Evolutionary conservation across 306 rosid genomes (phyloP).

Genomic region (Castanopsis chinensis): DNA sequence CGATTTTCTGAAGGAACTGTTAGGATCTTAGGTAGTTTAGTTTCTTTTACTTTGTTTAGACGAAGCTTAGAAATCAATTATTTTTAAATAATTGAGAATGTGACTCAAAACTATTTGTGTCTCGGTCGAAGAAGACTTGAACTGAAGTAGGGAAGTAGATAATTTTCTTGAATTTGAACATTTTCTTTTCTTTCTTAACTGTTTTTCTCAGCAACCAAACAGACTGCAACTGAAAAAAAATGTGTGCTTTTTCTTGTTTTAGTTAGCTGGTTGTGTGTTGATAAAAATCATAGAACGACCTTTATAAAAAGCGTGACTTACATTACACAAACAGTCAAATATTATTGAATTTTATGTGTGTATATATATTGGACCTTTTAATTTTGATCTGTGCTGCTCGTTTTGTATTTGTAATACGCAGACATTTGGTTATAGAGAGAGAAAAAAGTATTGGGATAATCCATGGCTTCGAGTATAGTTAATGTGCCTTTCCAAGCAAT

Average conservation of each 20-base stretch:
- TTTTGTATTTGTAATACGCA: not conserved
- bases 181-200: not conserved
- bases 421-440: not conserved
- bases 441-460: constrained; percentile 1
- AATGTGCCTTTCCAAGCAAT: constrained; percentile 41
- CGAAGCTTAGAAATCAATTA: too few species aligned
- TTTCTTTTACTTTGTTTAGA: not conserved
- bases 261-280: not conserved
- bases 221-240: not conserved
- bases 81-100: not conserved
- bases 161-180: not conserved
- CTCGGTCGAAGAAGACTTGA: too few species aligned
- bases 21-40: not conserved
- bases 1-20: not conserved
- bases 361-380: not conserved
- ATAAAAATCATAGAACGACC: not conserved
- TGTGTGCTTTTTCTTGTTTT: not conserved
- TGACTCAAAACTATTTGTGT: not conserved
- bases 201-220: not conserved
- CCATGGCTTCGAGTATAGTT: constrained; percentile 56
- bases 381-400: not conserved
- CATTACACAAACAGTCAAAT: not conserved
- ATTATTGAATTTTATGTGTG: not conserved
- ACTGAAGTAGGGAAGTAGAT: too few species aligned
- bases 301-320: not conserved